Conservation (phyloP, 192 early-diverging fungal species). For the Bifiguratus adelaidae region DNA sequence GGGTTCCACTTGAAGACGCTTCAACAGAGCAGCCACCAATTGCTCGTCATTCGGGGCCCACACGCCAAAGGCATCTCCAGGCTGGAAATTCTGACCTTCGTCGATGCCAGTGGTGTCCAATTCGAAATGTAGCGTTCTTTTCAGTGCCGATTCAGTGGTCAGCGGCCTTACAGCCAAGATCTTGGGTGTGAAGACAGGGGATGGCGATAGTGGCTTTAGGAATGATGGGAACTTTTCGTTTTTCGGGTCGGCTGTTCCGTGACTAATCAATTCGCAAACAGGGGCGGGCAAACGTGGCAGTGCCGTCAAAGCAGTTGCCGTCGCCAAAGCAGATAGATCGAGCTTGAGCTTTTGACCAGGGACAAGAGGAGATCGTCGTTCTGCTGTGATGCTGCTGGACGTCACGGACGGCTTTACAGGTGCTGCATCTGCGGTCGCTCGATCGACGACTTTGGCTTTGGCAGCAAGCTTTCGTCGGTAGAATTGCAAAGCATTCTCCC, state of each 20-base stretch:
- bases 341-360: constrained; percentile 21
- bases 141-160: constrained; percentile 52
- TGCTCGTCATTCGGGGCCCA: constrained; percentile 71
- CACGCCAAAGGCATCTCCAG: constrained; percentile 86
- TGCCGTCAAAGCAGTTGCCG: constrained; percentile 37
- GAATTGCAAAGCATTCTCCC: too few relatives aligned
- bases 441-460: background rate
- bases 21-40: constrained; percentile 56
- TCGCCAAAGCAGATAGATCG: constrained; percentile 32
- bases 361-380: too few relatives aligned
- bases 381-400: too few relatives aligned
- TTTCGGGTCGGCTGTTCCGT: background rate
- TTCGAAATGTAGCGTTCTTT: constrained; percentile 57
- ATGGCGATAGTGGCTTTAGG: constrained; percentile 7
- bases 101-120: constrained; percentile 39
- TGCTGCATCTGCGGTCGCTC: background rate
- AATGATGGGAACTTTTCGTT: background rate
- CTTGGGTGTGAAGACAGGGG: constrained; percentile 32
- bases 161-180: constrained; percentile 37
- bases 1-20: too few relatives aligned
- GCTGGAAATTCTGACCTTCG: constrained; percentile 25
- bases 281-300: constrained; percentile 40
- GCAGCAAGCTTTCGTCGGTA: too few relatives aligned
- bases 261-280: constrained; percentile 24
- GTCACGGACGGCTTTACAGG: background rate